These are phyloP conservation scores for Vitis vinifera DNA, from an alignment of 164 flowering plant species.

Conservation along the genomic window ASM3070453v1 NC_081818.1:3281001-3281500, in stretches of 20 bases:
- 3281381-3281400: too few species aligned
- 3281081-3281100: constrained; percentile 1
- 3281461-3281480: too few species aligned
- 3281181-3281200: constrained; percentile 6
- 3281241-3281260: constrained; percentile 8
- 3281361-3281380: too few species aligned
- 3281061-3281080: constrained; percentile 1
- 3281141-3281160: constrained; percentile 10
- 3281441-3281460: too few species aligned
- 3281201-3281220: constrained; percentile 3
- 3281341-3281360: too few species aligned
- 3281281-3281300: constrained; percentile 1
- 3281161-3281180: constrained; percentile 7
- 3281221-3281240: neutral
- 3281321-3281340: neutral
- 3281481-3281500: too few species aligned
- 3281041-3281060: neutral
- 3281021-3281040: neutral
- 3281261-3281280: neutral
- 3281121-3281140: constrained; percentile 6
- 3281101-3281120: constrained; percentile 6
- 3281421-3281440: too few species aligned
- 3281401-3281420: too few species aligned
- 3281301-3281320: constrained; percentile 4
- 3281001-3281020: neutral